Conservation (phyloP, 306 rosid species). For the Luffa aegyptiaca region DNA sequence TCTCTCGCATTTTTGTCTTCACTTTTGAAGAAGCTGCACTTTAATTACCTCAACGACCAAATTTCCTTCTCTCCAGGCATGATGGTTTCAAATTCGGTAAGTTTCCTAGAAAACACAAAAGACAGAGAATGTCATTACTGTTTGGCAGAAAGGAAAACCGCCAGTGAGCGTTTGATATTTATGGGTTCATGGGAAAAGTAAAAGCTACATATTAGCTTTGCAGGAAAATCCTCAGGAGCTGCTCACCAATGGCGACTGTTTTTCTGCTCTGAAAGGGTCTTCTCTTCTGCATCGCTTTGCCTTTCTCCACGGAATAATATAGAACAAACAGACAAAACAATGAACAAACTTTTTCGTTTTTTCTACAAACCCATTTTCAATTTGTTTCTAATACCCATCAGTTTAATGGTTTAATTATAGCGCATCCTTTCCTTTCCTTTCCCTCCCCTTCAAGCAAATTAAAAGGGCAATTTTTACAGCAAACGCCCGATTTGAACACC, state of each 20-base stretch:
- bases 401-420: neutral
- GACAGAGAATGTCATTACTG: slow-evolving; percentile 5
- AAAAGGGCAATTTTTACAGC: neutral
- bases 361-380: neutral
- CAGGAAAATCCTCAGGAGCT: slow-evolving; percentile 38
- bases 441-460: neutral
- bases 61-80: neutral
- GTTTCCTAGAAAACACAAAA: slow-evolving; percentile 14
- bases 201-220: slow-evolving; percentile 19
- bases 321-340: slow-evolving; percentile 6
- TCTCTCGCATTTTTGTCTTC: slow-evolving; percentile 38
- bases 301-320: slow-evolving; percentile 23
- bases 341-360: neutral
- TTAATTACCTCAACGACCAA: neutral
- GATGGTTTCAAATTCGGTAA: slow-evolving; percentile 5
- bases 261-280: neutral
- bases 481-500: neutral
- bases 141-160: neutral
- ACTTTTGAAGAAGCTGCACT: slow-evolving; percentile 5
- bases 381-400: neutral
- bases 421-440: neutral
- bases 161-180: neutral
- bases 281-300: slow-evolving; percentile 11
- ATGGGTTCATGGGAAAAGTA: neutral
- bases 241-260: slow-evolving; percentile 31